Conservation (phyloP, 1,139 yeast genomes). For the Magnusiomyces suaveolens region DNA sequence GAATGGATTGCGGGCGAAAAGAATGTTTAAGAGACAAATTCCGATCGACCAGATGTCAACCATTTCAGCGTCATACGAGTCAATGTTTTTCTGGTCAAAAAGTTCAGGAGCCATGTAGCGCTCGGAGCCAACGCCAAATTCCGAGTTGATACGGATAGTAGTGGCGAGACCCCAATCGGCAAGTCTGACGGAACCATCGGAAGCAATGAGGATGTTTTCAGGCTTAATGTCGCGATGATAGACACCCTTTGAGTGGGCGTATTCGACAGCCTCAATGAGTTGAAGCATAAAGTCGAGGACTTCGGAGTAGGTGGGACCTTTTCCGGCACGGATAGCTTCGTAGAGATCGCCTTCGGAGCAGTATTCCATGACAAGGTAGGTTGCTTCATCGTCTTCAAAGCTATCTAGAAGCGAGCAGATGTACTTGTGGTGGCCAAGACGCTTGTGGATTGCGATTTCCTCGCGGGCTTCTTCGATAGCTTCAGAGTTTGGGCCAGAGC, state of each 20-base stretch:
- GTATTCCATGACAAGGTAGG: conserved; percentile 71
- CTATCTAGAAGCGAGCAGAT: conserved; percentile 63
- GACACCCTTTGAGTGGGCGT: conserved; percentile 62
- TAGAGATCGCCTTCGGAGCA: conserved; percentile 88
- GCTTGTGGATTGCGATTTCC: conserved; percentile 66
- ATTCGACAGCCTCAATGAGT: conserved; percentile 67
- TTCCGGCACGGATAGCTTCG: conserved; percentile 77
- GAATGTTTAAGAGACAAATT: conserved; percentile 69
- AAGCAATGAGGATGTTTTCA: conserved; percentile 67
- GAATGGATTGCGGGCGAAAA: conserved; percentile 88
- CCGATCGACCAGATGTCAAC: conserved; percentile 94
- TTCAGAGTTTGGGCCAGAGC: conserved; percentile 1
- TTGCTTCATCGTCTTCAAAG: conserved; percentile 47
- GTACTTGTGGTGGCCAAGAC: conserved; percentile 53
- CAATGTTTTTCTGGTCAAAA: conserved; percentile 41
- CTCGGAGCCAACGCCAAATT: conserved; percentile 89
- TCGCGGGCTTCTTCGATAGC: conserved; percentile 52
- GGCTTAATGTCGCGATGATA: conserved; percentile 88
- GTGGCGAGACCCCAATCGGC: conserved; percentile 95
- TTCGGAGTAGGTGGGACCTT: conserved; percentile 68
- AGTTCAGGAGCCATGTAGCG: conserved; percentile 97
- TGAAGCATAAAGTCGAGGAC: conserved; percentile 69
- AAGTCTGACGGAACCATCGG: conserved; percentile 62
- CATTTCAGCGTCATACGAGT: conserved; percentile 70
- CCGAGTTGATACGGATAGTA: conserved; percentile 49